Evolutionary conservation across 306 rosid genomes (phyloP).

Genomic region (Acacia crassicarpa): DNA sequence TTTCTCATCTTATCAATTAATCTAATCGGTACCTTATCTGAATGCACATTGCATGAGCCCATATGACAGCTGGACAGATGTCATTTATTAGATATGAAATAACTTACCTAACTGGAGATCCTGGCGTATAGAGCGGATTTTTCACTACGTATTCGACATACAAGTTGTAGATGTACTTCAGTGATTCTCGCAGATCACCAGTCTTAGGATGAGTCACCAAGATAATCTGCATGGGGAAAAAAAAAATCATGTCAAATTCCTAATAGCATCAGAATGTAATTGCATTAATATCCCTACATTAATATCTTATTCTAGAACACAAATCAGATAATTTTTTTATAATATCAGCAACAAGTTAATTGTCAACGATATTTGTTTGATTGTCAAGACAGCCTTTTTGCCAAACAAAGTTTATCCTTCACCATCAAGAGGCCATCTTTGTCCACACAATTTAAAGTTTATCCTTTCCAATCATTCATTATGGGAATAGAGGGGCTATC

Average conservation of each 20-base stretch:
- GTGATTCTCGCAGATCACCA: conserved; percentile 80
- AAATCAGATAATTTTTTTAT: not conserved
- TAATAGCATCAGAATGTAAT: not conserved
- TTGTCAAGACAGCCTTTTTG: not conserved
- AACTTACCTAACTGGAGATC: conserved; percentile 74
- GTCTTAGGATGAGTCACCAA: conserved; percentile 94
- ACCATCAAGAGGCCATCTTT: not conserved
- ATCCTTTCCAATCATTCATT: not conserved
- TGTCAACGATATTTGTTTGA: not conserved
- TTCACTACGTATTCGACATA: conserved; percentile 94
- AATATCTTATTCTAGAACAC: not conserved
- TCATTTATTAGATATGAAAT: not conserved
- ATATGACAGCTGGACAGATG: not conserved
- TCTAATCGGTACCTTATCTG: not conserved
- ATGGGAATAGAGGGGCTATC: not conserved
- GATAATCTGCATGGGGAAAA: conserved; percentile 66
- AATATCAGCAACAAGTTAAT: conserved; percentile 17
- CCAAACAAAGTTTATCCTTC: not conserved
- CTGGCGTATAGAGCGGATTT: conserved; percentile 85
- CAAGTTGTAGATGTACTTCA: conserved; percentile 88
- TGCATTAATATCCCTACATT: not conserved
- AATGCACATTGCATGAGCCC: not conserved
- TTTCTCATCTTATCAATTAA: no score
- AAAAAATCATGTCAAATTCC: conserved; percentile 15
- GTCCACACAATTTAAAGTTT: not conserved